Evolutionary conservation across 2,329 filamentous ascomycete species (phyloP), one percentile per base, ranked within the genome.

Genomic region (Paecilomyces niveus): DNA sequence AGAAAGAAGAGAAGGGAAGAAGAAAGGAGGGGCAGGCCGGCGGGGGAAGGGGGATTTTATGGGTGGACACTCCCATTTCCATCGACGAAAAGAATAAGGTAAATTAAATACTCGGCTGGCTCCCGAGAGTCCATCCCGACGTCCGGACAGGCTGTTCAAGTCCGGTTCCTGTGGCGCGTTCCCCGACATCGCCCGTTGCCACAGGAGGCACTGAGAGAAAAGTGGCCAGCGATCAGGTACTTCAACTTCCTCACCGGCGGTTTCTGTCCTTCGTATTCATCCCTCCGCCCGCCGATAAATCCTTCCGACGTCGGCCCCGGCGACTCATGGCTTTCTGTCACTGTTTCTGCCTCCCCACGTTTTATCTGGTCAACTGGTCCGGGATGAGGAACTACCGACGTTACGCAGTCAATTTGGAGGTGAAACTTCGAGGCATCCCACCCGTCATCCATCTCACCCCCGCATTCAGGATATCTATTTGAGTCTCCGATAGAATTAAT

Each of bases 21-120:
- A 54, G 3, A 4, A 51, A 57, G 49, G 56, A 54, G 45, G 53
- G 49, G 32, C 9, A 9, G 32, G 2, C 32, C 9, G 32, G 32
- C 59, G 56, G 58, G 58, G 21, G 54, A 54, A 54, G 58, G 59
- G 56, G 61, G 61, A 61, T 61, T 64, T 69, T 69, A 68, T 68
- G 64, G 60, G 64, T 56, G 18, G 55, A 24, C 58, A 59, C 24
- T 5, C 5, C 52, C 57, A 59, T 54, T 57, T 31, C 54, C 31
- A 32, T 50, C n/a, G 33, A 56, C 56, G 52, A 50, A 53, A 53
- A 60, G 56, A 22, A 59, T 54, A 57, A 53, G 57, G 64, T 45
- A 45, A 45, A 45, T 13, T n/a, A 45, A 45, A 26, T 45, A 13
- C 15, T 45, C 35, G 35, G 35, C 15, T n/a, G 13, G 35, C 18